Percentiles rank a stretch among this genome's conserved stretches.
phyloP scores from a whole-genome alignment of 345 rosid genomes.

The Kandelia obovata region DNA sequence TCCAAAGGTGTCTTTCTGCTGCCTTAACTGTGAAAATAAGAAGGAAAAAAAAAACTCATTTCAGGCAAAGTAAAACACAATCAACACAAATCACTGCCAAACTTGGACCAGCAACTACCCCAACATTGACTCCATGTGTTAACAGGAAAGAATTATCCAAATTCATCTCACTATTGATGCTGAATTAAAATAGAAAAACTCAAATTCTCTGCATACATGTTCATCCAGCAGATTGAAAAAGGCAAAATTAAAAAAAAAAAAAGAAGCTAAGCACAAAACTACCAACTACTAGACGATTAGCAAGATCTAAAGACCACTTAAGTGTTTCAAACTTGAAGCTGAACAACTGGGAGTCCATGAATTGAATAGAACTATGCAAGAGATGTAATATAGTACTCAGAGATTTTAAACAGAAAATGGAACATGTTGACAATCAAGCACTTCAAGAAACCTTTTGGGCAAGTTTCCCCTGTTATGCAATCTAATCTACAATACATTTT shows the following conservation, averaged over 20 bases:
- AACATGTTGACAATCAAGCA: too few relatives aligned
- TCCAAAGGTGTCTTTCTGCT: constrained; percentile 72
- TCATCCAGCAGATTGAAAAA: too few relatives aligned
- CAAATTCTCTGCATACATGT: too few relatives aligned
- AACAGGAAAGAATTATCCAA: background rate
- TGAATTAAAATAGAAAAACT: too few relatives aligned
- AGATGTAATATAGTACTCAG: too few relatives aligned
- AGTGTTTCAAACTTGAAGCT: too few relatives aligned
- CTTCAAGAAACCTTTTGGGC: background rate
- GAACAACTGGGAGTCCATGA: too few relatives aligned
- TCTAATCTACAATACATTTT: too few relatives aligned
- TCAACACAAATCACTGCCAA: background rate
- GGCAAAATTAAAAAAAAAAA: too few relatives aligned
- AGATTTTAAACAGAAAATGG: too few relatives aligned
- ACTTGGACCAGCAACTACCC: background rate
- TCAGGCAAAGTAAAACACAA: background rate
- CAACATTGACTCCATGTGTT: background rate
- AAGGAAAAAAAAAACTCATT: background rate
- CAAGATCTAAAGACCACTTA: background rate
- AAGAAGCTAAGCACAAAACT: background rate
- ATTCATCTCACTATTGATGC: too few relatives aligned
- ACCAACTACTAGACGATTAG: background rate
- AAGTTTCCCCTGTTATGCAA: background rate
- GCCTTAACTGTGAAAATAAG: constrained; percentile 57
- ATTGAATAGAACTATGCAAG: too few relatives aligned